These are phyloP conservation scores for Didymellaceae sp. DNA, from an alignment of 2,329 filamentous ascomycete genomes.

Conservation along the genomic window DNA sequence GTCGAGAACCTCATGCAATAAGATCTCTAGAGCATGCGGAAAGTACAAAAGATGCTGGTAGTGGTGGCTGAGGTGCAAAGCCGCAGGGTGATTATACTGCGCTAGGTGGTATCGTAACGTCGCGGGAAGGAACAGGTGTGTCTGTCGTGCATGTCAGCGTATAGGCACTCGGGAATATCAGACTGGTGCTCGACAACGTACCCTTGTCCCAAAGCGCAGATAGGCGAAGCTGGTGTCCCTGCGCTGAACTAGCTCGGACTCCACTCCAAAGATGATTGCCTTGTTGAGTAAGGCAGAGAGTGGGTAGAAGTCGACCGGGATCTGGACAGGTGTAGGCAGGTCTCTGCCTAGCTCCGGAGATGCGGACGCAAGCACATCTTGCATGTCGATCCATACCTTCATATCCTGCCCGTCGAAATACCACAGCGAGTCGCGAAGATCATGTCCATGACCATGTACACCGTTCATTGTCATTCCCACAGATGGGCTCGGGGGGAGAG, in stretches of 20 bases:
- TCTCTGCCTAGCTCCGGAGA: slow-evolving; percentile 71
- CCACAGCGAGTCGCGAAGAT: slow-evolving; percentile 88
- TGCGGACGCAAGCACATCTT: slow-evolving; percentile 78
- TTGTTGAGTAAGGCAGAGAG: slow-evolving; percentile 87
- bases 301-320: slow-evolving; percentile 94
- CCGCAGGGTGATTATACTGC: slow-evolving; percentile 77
- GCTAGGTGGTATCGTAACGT: slow-evolving; percentile 80
- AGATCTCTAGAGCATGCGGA: slow-evolving; percentile 86
- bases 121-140: slow-evolving; percentile 90
- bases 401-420: slow-evolving; percentile 88
- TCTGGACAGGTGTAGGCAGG: slow-evolving; percentile 74
- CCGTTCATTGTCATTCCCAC: slow-evolving; percentile 54
- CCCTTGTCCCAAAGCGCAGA: slow-evolving; percentile 85
- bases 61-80: slow-evolving; percentile 80
- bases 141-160: slow-evolving; percentile 60
- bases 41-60: slow-evolving; percentile 92
- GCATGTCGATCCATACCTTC: slow-evolving; percentile 86
- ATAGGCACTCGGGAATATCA: slow-evolving; percentile 3
- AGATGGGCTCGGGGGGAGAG: slow-evolving; percentile 58
- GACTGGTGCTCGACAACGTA: slow-evolving; percentile 54
- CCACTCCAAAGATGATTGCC: slow-evolving; percentile 86
- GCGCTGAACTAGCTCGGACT: slow-evolving; percentile 91
- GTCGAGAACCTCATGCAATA: slow-evolving; percentile 91
- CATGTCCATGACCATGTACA: slow-evolving; percentile 54
- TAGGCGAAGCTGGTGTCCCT: slow-evolving; percentile 91